These are phyloP conservation scores for Aspergillus homomorphus DNA, from an alignment of 495 filamentous ascomycete species.

Conservation along the genomic window DNA sequence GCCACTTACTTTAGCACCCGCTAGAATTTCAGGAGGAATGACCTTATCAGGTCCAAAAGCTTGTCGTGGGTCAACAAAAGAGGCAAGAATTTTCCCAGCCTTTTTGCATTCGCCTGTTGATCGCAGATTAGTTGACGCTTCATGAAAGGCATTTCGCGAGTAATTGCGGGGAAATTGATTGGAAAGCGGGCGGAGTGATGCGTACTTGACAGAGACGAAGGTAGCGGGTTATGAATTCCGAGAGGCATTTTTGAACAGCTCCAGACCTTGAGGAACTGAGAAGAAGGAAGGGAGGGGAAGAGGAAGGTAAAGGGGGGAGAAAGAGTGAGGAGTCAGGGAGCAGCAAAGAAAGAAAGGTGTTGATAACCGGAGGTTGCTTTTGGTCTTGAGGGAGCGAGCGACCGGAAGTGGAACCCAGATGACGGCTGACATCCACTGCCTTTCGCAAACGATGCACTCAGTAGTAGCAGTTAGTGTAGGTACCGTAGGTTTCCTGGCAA, in stretches of 20 bases:
- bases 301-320: slow-evolving; percentile 5
- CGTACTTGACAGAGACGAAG: slow-evolving; percentile 62
- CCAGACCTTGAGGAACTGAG: slow-evolving; percentile 5
- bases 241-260: slow-evolving; percentile 47
- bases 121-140: slow-evolving; percentile 27
- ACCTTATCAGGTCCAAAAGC: slow-evolving; percentile 96
- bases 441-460: slow-evolving; percentile 12
- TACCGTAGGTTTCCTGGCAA: not conserved
- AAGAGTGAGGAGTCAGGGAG: not conserved
- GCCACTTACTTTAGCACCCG: slow-evolving; percentile 77
- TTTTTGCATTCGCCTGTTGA: slow-evolving; percentile 79
- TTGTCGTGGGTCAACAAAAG: slow-evolving; percentile 92
- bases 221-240: slow-evolving; percentile 67
- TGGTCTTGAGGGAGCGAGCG: slow-evolving; percentile 30
- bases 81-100: slow-evolving; percentile 86
- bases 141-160: slow-evolving; percentile 1
- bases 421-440: slow-evolving; percentile 8
- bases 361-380: slow-evolving; percentile 20
- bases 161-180: slow-evolving; percentile 40
- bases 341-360: slow-evolving; percentile 15
- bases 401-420: slow-evolving; percentile 34
- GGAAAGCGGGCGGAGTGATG: slow-evolving; percentile 18
- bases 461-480: too few species aligned
- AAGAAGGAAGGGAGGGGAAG: slow-evolving; percentile 1
- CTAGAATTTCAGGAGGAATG: slow-evolving; percentile 87